Evolutionary conservation across 2,329 filamentous ascomycete genomes (phyloP), one percentile per base, ranked within the genome.

Genomic region (Tolypocladium paradoxum): DNA sequence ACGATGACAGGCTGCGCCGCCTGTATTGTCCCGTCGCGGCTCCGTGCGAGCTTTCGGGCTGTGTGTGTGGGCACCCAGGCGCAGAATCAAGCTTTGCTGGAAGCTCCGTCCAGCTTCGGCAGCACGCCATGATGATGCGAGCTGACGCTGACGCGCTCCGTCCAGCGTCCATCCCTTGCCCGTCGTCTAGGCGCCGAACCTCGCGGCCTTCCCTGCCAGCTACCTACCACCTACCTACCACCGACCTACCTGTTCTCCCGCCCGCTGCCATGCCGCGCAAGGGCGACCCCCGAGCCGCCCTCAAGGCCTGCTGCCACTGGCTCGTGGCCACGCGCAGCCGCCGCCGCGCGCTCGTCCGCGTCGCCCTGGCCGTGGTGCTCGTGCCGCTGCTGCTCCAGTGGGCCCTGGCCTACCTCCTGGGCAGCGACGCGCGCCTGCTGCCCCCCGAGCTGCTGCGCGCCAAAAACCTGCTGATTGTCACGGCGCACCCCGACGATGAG

Each of bases 401-500:
- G 54, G 37, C 67, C 11, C 55, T 71, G 12, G 70, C 66, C 22
- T 71, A 71, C 50, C 22, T 65, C 6, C 60, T 72, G 11, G 68
- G 66, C 20, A 60, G 61, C 35, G 67, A 70, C 54, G 66, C 67
- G 18, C 58, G 69, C 6, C 59, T 72, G 48, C 62, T 71, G 2
- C 69, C 70, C 7, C 58, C 62, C 0, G 64, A 65, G 43, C 63
- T 72, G 20, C 61, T 64, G 14, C 55, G 56, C 49, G 64, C 68
- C 16, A 65, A 63, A 40, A 71, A 65, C 55, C 55, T 72, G 4
- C 54, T 72, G 27, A 60, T 72, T 34, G 67, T 72, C 14, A 72
- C 69, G 14, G 69, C 70, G 2, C 68, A 70, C 40, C 65, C 65
- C 16, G 69, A 69, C 35, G 68, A 71, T 8, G 76, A 76, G 57